Conservation (phyloP, 1,139 yeast genomes). For the Protomyces pachydermus region DNA sequence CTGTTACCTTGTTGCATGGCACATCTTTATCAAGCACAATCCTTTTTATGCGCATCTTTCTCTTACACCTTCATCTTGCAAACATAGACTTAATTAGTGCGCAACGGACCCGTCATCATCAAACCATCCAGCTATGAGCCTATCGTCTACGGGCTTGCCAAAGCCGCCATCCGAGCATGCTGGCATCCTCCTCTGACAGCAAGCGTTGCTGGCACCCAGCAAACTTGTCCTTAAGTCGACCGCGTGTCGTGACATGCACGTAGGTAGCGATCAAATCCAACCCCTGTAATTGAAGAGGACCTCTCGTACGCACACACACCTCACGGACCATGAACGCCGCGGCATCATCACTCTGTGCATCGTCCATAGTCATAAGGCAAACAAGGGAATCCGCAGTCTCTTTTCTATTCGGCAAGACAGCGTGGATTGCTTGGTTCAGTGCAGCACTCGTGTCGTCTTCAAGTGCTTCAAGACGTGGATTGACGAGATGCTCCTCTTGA, state of each 20-base stretch:
- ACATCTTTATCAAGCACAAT: too few relatives aligned
- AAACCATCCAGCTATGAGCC: not conserved
- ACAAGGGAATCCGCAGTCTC: not conserved
- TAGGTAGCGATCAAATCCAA: constrained; percentile 1
- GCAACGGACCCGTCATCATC: not conserved
- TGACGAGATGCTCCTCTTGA: not conserved
- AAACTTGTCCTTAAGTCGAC: constrained; percentile 1
- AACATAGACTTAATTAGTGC: too few relatives aligned
- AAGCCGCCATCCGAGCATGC: not conserved
- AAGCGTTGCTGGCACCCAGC: not conserved
- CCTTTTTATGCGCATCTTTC: too few relatives aligned
- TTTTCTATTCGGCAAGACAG: not conserved
- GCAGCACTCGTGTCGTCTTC: not conserved
- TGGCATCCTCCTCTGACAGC: not conserved
- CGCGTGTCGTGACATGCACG: constrained; percentile 6
- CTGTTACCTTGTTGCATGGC: too few relatives aligned
- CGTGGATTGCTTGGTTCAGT: not conserved
- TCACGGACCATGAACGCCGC: not conserved
- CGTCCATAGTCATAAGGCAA: not conserved
- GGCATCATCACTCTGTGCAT: not conserved
- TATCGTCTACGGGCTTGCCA: constrained; percentile 1
- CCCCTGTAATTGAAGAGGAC: not conserved
- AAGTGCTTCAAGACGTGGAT: not conserved
- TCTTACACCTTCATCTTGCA: too few relatives aligned
- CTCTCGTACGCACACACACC: not conserved